A percentile compares a stretch with the other conserved stretches of the same genome.
Conservation (phyloP, 257 asterid species). For the Solanum chaucha region DNA sequence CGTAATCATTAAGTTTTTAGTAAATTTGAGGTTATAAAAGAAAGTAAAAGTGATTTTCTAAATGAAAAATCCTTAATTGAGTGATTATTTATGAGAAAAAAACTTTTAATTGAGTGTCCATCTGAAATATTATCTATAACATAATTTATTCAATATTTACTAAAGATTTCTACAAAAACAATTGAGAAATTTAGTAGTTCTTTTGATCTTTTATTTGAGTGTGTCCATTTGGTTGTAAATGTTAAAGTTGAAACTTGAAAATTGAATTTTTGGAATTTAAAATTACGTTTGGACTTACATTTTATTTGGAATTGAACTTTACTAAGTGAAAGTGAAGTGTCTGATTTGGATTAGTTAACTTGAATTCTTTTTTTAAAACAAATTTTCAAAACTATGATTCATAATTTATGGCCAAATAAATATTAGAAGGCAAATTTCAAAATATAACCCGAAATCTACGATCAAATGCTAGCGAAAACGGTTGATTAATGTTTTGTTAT, state of each 20-base stretch:
- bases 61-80: too few species aligned
- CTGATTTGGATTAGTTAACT: not conserved
- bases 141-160: not conserved
- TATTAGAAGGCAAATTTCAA: not conserved
- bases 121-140: too few species aligned
- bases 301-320: not conserved
- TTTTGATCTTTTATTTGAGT: not conserved
- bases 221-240: not conserved
- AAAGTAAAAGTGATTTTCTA: too few species aligned
- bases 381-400: too few species aligned
- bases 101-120: not conserved
- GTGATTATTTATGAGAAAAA: not conserved
- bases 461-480: not conserved
- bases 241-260: too few species aligned
- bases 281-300: not conserved
- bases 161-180: not conserved
- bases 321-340: not conserved
- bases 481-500: not conserved
- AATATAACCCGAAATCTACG: too few species aligned
- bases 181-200: not conserved
- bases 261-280: too few species aligned
- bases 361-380: too few species aligned
- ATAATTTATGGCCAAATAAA: not conserved
- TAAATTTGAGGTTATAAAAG: not conserved
- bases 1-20: not conserved